Percentiles rank a stretch among this genome's conserved stretches.
These are phyloP conservation scores for Pseudogymnoascus sp. DNA, from an alignment of 2,329 filamentous ascomycete species.

Conservation along the genomic window DNA sequence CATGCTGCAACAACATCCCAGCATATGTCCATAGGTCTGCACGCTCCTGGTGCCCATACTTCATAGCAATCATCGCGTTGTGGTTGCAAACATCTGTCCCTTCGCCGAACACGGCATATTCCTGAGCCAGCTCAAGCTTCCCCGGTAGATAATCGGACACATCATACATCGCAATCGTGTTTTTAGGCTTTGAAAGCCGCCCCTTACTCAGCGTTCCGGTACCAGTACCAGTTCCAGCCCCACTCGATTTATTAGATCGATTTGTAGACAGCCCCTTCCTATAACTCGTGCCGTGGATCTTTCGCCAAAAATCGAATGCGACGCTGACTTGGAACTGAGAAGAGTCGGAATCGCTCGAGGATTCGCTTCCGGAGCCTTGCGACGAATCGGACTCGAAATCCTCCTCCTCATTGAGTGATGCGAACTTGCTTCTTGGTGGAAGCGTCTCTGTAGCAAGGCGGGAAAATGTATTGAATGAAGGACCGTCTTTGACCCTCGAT, in stretches of 20 bases:
- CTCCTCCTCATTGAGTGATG: conserved; percentile 26
- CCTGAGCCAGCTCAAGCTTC: conserved; percentile 65
- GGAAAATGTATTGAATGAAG: conserved; percentile 57
- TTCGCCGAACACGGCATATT: conserved; percentile 79
- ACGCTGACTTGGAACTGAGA: conserved; percentile 22
- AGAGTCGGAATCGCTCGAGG: conserved; percentile 28
- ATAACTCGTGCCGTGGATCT: conserved; percentile 19
- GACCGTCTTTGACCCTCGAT: conserved; percentile 38
- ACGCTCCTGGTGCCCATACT: conserved; percentile 61
- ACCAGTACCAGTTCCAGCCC: conserved; percentile 44
- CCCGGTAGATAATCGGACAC: conserved; percentile 66
- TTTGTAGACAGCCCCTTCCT: conserved; percentile 24
- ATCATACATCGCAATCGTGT: conserved; percentile 66
- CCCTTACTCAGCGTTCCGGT: conserved; percentile 25
- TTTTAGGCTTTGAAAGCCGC: conserved; percentile 42
- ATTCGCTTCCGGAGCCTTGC: conserved; percentile 24
- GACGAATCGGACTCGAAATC: conserved; percentile 30
- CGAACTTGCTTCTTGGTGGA: conserved; percentile 33
- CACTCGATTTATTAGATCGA: conserved; percentile 27
- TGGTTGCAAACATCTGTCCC: conserved; percentile 74
- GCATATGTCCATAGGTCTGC: conserved; percentile 79
- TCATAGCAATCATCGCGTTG: conserved; percentile 71
- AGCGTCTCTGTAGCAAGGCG: conserved; percentile 44
- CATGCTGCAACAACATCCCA: conserved; percentile 66
- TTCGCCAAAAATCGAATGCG: conserved; percentile 22